These are phyloP conservation scores for Luzula sylvatica DNA, from an alignment of 176 grass and related monocot genomes.

Conservation along the genomic window DNA sequence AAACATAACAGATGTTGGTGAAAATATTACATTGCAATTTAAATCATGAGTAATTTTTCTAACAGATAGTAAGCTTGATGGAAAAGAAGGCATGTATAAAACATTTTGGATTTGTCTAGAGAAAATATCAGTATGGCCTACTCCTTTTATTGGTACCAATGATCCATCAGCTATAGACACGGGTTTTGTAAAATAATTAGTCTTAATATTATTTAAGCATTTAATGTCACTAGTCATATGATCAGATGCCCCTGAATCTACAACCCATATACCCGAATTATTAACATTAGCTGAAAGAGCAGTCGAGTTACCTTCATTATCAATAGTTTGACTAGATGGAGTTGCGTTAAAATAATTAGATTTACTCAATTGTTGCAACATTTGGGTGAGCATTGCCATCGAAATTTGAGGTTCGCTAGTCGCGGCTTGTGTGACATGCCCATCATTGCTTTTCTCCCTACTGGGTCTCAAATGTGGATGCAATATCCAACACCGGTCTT, in stretches of 20 bases:
- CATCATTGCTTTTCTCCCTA: neutral
- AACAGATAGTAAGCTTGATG: neutral
- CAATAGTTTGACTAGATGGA: neutral
- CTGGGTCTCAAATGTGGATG: neutral
- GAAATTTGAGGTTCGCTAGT: too few relatives aligned
- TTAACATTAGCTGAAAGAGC: neutral
- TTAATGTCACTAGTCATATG: neutral
- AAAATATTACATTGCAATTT: neutral
- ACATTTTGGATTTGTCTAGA: neutral
- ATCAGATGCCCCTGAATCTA: neutral
- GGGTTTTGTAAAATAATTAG: neutral
- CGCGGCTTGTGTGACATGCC: too few relatives aligned
- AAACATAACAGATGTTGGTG: neutral
- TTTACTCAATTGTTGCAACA: neutral
- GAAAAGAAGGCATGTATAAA: neutral
- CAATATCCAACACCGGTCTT: neutral
- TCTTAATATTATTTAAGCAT: neutral
- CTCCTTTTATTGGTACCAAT: neutral
- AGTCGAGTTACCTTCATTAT: neutral
- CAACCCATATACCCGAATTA: neutral
- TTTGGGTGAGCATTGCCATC: neutral
- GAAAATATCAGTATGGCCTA: neutral
- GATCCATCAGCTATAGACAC: neutral
- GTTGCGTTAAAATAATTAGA: neutral
- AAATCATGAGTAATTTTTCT: neutral